phyloP scores from a whole-genome alignment of 345 rosid genomes.

The Eucalyptus marginata region DNA sequence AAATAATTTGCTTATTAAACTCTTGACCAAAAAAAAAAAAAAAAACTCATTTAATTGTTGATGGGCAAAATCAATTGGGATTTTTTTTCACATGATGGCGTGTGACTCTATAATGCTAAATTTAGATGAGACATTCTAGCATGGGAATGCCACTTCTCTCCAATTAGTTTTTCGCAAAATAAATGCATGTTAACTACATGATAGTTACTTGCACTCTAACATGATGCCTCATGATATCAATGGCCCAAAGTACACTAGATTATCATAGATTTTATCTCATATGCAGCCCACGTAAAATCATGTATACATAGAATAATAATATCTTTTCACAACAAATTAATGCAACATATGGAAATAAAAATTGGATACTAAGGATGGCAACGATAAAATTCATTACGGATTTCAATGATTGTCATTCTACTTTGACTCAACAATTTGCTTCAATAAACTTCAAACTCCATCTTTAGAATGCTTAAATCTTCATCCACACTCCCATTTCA shows the following conservation, averaged over 20 bases:
- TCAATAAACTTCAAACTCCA: background rate
- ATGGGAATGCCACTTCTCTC: rapidly evolving
- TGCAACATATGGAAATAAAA: background rate
- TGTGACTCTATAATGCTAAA: background rate
- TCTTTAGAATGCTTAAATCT: background rate
- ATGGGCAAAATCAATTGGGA: background rate
- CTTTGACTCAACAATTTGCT: background rate
- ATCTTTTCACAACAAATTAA: background rate
- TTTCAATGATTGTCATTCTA: background rate
- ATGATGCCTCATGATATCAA: background rate
- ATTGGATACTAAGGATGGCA: background rate
- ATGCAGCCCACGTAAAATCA: background rate
- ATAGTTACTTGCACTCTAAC: too few species aligned
- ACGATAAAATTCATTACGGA: rapidly evolving
- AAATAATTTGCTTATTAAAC: background rate
- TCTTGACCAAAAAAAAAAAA: background rate
- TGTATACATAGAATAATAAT: background rate
- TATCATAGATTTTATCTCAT: background rate
- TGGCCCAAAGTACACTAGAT: background rate
- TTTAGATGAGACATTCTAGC: background rate
- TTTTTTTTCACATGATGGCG: background rate
- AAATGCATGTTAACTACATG: background rate
- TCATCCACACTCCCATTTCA: background rate
- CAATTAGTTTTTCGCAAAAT: rapidly evolving
- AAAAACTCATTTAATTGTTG: too few species aligned